Base-by-base conservation (phyloP, 495 filamentous ascomycete species). In the Tuber microsphaerosporum region DNA sequence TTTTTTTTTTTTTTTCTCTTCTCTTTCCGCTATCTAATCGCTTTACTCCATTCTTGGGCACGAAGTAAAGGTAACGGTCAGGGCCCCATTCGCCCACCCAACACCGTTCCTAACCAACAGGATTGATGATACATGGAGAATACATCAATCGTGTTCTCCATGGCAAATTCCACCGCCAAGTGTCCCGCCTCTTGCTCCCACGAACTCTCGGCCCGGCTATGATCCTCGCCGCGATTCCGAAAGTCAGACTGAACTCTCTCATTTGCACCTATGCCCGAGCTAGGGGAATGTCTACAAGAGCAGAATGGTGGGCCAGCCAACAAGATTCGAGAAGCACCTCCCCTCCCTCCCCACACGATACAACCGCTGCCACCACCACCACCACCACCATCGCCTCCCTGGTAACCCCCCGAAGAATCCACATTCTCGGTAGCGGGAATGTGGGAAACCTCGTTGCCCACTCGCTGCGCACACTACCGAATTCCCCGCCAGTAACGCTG, bases 351-450 rank as follows among this genome's bases (percentile, higher is more conserved):
- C 61, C 10, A 76, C 56, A 31, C 39, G 20, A 22, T 56, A 26
- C 12, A 26, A 72, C 20, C 46, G 48, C 14, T 75, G 20, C 34
- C 44, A 77, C 75, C 71, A 51, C 68, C 42, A 42, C 73, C 41
- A 31, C 39, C n/a, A n/a, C n/a, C n/a, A n/a, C n/a, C n/a, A n/a
- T n/a, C 26, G 1, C 41, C n/a, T 14, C 37, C 56, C 44, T 78
- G 70, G 17, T 73, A 73, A 37, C 72, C 79, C 37, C 71, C 26
- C 56, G 56, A 65, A 65, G 80, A 61, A 85, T 91, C 5, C 83
- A 89, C 75, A 81, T 90, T 71, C 82, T 90, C 34, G 89, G 89
- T 2, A 71, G 87, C 45, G 89, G 89, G 8, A 90, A 88, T 73
- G 77, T 90, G 26, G 89, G 89, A 0, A 83, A 84, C 34, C 80